Conservation (phyloP, 2,329 filamentous ascomycete species). For the Grosmannia penicillata region DNA sequence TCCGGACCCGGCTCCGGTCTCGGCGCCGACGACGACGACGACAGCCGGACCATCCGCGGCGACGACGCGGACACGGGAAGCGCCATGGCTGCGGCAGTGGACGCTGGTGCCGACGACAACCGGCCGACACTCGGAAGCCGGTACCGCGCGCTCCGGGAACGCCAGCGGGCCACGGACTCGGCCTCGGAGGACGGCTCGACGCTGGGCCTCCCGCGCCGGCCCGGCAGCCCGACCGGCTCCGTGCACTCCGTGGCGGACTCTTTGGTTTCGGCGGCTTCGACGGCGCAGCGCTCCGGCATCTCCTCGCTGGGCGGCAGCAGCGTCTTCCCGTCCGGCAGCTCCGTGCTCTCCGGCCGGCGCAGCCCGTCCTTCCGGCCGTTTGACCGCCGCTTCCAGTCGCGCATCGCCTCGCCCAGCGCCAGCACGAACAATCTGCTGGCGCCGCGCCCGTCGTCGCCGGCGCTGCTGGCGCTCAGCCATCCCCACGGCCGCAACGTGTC, state of each 20-base stretch:
- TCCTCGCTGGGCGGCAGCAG: conserved; percentile 50
- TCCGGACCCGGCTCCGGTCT: too few relatives aligned
- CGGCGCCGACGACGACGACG: conserved; percentile 22
- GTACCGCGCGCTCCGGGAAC: conserved; percentile 29
- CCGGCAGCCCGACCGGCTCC: conserved; percentile 55
- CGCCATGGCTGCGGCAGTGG: too few relatives aligned
- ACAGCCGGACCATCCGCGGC: conserved; percentile 27
- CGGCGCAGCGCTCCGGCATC: conserved; percentile 46
- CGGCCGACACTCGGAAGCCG: conserved; percentile 21
- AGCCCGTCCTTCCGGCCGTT: conserved; percentile 83
- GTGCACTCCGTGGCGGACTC: conserved; percentile 61
- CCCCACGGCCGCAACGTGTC: conserved; percentile 71
- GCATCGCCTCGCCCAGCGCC: conserved; percentile 47
- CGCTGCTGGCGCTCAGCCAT: conserved; percentile 28
- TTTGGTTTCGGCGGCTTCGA: conserved; percentile 73
- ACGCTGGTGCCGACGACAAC: conserved; percentile 6
- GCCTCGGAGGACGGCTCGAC: conserved; percentile 42
- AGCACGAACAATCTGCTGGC: conserved; percentile 27
- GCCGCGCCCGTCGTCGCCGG: conserved; percentile 59
- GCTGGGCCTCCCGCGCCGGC: conserved; percentile 31
- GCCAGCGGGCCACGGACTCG: conserved; percentile 23
- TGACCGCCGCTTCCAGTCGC: conserved; percentile 84
- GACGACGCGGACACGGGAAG: conserved; percentile 13
- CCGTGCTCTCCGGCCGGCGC: conserved; percentile 42
- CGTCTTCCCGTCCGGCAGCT: conserved; percentile 52